These are phyloP conservation scores for Metarhizium anisopliae DNA, from an alignment of 2,329 filamentous ascomycete species.

Conservation along the genomic window DNA sequence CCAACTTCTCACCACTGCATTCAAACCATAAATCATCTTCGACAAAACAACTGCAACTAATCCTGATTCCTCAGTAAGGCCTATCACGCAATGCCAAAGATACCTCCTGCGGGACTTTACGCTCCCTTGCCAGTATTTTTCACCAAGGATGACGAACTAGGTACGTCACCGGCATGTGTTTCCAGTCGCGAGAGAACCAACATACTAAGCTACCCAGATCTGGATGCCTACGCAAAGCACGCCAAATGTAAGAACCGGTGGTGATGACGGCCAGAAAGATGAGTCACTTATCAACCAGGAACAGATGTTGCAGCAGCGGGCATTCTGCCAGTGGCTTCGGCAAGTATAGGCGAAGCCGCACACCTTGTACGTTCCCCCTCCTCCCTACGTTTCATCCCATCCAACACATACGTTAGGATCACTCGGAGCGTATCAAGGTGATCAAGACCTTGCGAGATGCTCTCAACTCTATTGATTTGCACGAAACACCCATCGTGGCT, in stretches of 20 bases:
- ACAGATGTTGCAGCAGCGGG: not conserved
- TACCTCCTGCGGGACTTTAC: not conserved
- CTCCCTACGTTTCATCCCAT: not conserved
- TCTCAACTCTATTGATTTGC: not conserved
- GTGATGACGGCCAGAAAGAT: rapidly evolving
- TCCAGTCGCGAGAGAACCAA: not conserved
- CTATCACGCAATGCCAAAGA: not conserved
- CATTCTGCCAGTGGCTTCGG: not conserved
- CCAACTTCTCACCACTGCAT: too few species aligned
- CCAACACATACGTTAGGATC: not conserved
- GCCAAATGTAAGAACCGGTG: not conserved
- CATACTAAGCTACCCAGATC: not conserved
- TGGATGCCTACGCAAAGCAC: not conserved
- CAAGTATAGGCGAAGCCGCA: not conserved
- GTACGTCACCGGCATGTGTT: not conserved
- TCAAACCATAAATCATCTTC: too few species aligned
- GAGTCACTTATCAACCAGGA: not conserved
- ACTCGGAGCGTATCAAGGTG: not conserved
- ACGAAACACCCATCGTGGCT: not conserved
- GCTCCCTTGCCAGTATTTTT: not conserved
- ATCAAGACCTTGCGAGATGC: not conserved
- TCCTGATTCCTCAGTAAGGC: not conserved
- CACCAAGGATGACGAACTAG: not conserved
- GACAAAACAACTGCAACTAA: too few species aligned
- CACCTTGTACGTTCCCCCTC: not conserved